Evolutionary conservation across 495 filamentous ascomycete species (phyloP), one percentile per base, ranked within the genome.

Genomic region (Hypomontagnella monticulosa): DNA sequence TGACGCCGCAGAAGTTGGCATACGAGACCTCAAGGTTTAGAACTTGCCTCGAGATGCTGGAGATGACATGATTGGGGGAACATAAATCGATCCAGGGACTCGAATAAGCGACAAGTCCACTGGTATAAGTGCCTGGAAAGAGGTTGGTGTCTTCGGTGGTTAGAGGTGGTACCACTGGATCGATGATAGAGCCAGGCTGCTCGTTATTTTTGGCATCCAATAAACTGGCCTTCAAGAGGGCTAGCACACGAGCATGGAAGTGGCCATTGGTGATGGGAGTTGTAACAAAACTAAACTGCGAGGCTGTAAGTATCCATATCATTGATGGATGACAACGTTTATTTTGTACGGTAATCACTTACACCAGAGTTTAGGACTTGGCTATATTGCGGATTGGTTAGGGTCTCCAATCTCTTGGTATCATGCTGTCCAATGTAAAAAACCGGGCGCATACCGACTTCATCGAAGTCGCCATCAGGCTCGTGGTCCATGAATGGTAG

Each of bases 51-150:
- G 93, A 96, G 54, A 97, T 79, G 71, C 91, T 88, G 1, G 91
- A 86, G 57, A 97, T 87, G 59, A 91, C 65, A 12, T 92, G 91
- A 74, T 97, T 89, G 0, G 89, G 79, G 30, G 93, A 97, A 64
- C 88, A 91, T 2, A 97, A 75, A 73, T 97, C 93, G 69, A 96
- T 94, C 93, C 93, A 97, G 12, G 89, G 86, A 70, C 91, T 96
- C 9, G 84, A 85, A 19, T 91, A 87, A 33, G 86, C 90, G 7
- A 95, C 78, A 19, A 93, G 72, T 55, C 91, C 87, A 55, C 87
- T 85, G 47, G 91, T 87, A 65, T 85, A 85, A 38, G 89, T 86
- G 58, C 85, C 86, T 0, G 93, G 93, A 5, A 83, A 88, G 61
- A 97, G 77, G 47, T 83, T 80, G 0, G 92, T 94, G 75, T 97